Evolutionary conservation across 371 early-diverging fungal genomes (phyloP), one percentile per base, ranked within the genome.

Genomic region (Basidiobolus meristosporus): DNA sequence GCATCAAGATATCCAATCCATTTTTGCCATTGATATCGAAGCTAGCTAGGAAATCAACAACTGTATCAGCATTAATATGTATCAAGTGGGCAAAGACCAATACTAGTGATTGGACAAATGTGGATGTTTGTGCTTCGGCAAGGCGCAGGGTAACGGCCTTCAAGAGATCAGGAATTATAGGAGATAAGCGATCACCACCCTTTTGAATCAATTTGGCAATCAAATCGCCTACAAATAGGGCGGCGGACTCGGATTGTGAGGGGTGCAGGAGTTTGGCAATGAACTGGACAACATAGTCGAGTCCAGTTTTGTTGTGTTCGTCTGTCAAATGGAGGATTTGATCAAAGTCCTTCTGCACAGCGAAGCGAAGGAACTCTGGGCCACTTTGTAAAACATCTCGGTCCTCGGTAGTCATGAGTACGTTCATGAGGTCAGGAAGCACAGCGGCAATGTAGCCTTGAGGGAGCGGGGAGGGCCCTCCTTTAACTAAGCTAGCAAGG

Each of bases 171-270:
- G 7, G n/a, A 39, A 50, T 17, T 36, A 12, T n/a, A 16, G 18
- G 15, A 18, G 3, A 18, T 28, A 21, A 39, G 19, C 18, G 31
- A 41, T 33, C 19, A 15, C 12, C 10, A 10, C 67, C 77, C 55
- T 87, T 90, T 53, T 78, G 72, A 46, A 88, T 81, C 40, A 89
- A 50, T 41, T 80, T 81, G 7, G 71, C 69, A 34, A 88, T 76
- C 42, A 92, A 52, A 41, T 82, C 81, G 16, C 93, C 93, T n/a
- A 92, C 75, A 62, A 85, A 88, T 16, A 84, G 45, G 1, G 83
- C 72, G 0, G 82, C 75, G 0, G 84, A 82, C 46, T 89, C 90
- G 15, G 70, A 62, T 17, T 67, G 66, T 1, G 62, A 54, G 22
- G 90, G 85, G 19, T 69, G 66, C 46, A 90, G 50, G 18, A 89